Evolutionary conservation across 2,329 filamentous ascomycete genomes (phyloP).

Genomic region (Alternaria angustiovoidea): DNA sequence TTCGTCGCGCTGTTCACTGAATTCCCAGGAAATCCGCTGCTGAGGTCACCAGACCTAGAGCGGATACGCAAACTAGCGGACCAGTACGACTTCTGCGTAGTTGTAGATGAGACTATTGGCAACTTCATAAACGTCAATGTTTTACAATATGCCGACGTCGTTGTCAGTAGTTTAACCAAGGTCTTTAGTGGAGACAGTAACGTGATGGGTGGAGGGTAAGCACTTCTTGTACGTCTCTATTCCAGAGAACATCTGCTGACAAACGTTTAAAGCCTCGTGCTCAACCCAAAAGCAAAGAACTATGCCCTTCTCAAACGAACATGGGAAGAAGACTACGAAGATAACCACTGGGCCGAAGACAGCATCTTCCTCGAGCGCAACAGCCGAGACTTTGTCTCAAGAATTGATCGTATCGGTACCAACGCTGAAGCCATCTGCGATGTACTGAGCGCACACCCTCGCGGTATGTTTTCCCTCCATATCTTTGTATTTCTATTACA

Average conservation of each 20-base stretch:
- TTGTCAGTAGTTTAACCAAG: slow-evolving; percentile 95
- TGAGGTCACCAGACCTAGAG: slow-evolving; percentile 82
- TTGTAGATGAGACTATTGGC: slow-evolving; percentile 95
- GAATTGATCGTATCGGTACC: slow-evolving; percentile 83
- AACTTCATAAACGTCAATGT: slow-evolving; percentile 97
- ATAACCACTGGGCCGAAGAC: slow-evolving; percentile 95
- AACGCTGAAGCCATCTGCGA: slow-evolving; percentile 87
- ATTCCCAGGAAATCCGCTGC: slow-evolving; percentile 90
- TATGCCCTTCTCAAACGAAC: slow-evolving; percentile 73
- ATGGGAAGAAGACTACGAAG: slow-evolving; percentile 75
- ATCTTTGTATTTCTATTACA: not conserved
- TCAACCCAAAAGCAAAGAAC: slow-evolving; percentile 73
- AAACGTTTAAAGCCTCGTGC: slow-evolving; percentile 56
- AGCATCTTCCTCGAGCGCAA: slow-evolving; percentile 95
- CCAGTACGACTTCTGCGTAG: slow-evolving; percentile 84
- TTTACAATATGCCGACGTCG: slow-evolving; percentile 84
- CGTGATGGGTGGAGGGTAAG: slow-evolving; percentile 87
- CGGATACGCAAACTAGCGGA: slow-evolving; percentile 84
- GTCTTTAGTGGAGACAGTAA: slow-evolving; percentile 98
- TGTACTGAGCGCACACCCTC: slow-evolving; percentile 67
- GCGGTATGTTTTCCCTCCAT: slow-evolving; percentile 47
- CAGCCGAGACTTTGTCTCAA: slow-evolving; percentile 85
- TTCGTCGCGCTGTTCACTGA: slow-evolving; percentile 91
- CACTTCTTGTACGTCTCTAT: not conserved
- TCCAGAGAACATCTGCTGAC: slow-evolving; percentile 15